A percentile compares a stretch with the other conserved stretches of the same genome.
phyloP scores from a whole-genome alignment of 768 basidiomycete species.

The Rossbeevera mucosa region DNA sequence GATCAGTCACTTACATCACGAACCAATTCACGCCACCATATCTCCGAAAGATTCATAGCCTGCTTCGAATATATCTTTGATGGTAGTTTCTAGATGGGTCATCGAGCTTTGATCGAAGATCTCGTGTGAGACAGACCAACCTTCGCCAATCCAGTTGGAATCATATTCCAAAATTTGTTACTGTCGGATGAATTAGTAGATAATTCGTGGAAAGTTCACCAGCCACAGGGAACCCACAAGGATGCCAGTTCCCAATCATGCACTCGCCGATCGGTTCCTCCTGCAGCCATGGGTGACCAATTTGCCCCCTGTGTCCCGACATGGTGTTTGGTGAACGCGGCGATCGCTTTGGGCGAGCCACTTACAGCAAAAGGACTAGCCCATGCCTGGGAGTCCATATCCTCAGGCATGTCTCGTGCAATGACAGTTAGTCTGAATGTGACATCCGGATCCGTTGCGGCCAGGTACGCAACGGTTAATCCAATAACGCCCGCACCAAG shows the following conservation, averaged over 20 bases:
- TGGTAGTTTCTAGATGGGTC: slow-evolving; percentile 33
- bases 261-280: slow-evolving; percentile 30
- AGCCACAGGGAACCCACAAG: slow-evolving; percentile 33
- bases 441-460: slow-evolving; percentile 20
- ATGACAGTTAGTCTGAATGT: slow-evolving; percentile 26
- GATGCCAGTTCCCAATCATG: slow-evolving; percentile 37
- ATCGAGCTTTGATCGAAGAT: slow-evolving; percentile 1
- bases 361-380: slow-evolving; percentile 50
- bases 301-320: slow-evolving; percentile 37
- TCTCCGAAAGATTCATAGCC: slow-evolving; percentile 12
- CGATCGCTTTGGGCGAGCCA: neutral
- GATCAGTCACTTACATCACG: slow-evolving; percentile 32
- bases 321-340: neutral
- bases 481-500: slow-evolving; percentile 40
- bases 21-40: slow-evolving; percentile 40
- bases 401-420: slow-evolving; percentile 36
- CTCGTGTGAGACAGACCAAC: slow-evolving; percentile 19
- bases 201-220: neutral
- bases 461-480: slow-evolving; percentile 34
- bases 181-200: slow-evolving; percentile 23
- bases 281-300: slow-evolving; percentile 42
- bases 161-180: slow-evolving; percentile 46
- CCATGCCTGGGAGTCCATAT: slow-evolving; percentile 40
- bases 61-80: slow-evolving; percentile 30
- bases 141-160: slow-evolving; percentile 39